Percentiles rank a stretch among this genome's conserved stretches.
phyloP scores from a whole-genome alignment of 345 rosid genomes.

The Hibiscus trionum region DNA sequence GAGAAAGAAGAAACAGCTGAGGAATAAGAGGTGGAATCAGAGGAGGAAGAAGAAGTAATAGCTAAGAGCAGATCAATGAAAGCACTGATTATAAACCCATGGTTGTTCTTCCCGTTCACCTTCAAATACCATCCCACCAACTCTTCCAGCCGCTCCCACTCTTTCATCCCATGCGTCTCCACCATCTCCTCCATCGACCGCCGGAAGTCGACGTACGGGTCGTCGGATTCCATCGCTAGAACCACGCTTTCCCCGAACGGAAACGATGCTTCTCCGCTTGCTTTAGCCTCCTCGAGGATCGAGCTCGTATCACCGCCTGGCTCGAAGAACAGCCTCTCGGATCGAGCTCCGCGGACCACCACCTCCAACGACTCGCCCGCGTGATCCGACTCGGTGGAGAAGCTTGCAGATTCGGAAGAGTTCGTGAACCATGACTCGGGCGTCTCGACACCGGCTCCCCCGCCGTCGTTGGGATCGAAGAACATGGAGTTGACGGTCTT shows the following conservation, averaged over 20 bases:
- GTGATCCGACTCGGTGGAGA: constrained; percentile 27
- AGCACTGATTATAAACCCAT: constrained; percentile 63
- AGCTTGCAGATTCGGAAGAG: constrained; percentile 25
- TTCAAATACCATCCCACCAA: constrained; percentile 71
- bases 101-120: constrained; percentile 64
- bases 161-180: constrained; percentile 50
- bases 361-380: constrained; percentile 33
- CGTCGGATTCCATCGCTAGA: constrained; percentile 63
- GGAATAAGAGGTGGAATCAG: constrained; percentile 26
- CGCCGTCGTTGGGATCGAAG: constrained; percentile 26
- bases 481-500: constrained; percentile 69
- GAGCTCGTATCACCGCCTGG: constrained; percentile 52
- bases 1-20: constrained; percentile 43
- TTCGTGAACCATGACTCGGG: constrained; percentile 40
- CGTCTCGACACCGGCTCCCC: constrained; percentile 12
- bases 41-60: constrained; percentile 18
- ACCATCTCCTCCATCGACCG: constrained; percentile 95
- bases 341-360: constrained; percentile 46
- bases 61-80: constrained; percentile 62
- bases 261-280: not conserved
- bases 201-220: constrained; percentile 73
- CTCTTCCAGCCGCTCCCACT: constrained; percentile 71
- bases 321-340: constrained; percentile 66
- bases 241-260: constrained; percentile 52
- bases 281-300: constrained; percentile 41